Conservation (phyloP, 2,329 filamentous ascomycete species). For the Microcera coccophila region DNA sequence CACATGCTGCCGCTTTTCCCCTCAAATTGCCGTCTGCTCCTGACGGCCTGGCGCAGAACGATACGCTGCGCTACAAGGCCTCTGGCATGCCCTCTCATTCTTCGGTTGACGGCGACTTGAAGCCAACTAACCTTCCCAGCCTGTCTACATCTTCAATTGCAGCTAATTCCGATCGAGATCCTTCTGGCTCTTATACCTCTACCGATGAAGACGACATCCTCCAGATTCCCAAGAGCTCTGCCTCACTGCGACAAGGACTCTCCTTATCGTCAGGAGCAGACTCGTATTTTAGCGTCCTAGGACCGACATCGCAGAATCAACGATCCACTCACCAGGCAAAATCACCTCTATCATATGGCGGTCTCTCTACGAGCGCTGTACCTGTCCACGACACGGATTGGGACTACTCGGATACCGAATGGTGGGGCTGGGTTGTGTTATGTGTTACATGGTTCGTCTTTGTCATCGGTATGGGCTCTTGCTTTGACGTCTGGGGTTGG, state of each 20-base stretch:
- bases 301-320: constrained; percentile 42
- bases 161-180: constrained; percentile 18
- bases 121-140: constrained; percentile 26
- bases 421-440: constrained; percentile 96
- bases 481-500: constrained; percentile 94
- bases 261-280: constrained; percentile 57
- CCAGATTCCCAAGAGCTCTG: constrained; percentile 54
- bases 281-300: constrained; percentile 54
- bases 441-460: constrained; percentile 93
- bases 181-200: constrained; percentile 43
- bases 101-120: constrained; percentile 45
- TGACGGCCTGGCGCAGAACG: constrained; percentile 24
- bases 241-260: constrained; percentile 39
- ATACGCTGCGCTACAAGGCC: constrained; percentile 45
- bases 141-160: constrained; percentile 13
- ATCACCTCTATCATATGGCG: constrained; percentile 56
- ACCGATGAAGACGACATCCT: constrained; percentile 81
- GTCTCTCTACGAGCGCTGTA: constrained; percentile 47
- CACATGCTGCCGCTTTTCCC: constrained; percentile 20
- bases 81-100: constrained; percentile 44
- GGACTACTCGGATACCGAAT: constrained; percentile 93
- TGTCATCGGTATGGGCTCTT: constrained; percentile 93
- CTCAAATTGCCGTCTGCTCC: constrained; percentile 10
- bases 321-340: constrained; percentile 52
- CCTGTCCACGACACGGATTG: constrained; percentile 56